Evolutionary conservation across 2,329 filamentous ascomycete genomes (phyloP).

Genomic region (Mollisiaceae sp.): DNA sequence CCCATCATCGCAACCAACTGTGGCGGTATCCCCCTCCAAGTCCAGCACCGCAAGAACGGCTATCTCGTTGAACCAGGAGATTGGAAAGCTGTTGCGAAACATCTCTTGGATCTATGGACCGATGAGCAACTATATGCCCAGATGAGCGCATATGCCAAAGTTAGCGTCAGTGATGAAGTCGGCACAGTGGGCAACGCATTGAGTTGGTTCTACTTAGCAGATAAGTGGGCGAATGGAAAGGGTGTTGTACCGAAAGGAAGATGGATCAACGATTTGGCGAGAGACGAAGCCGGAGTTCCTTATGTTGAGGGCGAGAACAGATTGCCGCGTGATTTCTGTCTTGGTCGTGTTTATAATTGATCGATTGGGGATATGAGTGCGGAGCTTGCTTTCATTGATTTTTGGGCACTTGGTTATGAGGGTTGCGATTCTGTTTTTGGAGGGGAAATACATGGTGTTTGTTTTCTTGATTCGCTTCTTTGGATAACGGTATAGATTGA

Average conservation of each 20-base stretch:
- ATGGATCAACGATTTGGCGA: conserved; percentile 78
- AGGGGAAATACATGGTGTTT: neutral
- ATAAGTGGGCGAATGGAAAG: conserved; percentile 63
- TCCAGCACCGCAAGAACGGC: conserved; percentile 73
- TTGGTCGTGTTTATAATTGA: conserved; percentile 9
- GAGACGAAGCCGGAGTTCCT: conserved; percentile 64
- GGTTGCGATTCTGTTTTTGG: neutral
- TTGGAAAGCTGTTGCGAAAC: conserved; percentile 68
- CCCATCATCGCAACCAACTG: conserved; percentile 77
- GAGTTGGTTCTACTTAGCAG: conserved; percentile 78
- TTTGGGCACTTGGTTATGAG: neutral
- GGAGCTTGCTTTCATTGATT: neutral
- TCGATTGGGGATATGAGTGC: neutral
- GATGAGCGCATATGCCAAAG: conserved; percentile 68
- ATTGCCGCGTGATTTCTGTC: conserved; percentile 53
- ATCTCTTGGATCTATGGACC: conserved; percentile 70
- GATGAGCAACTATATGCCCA: conserved; percentile 66
- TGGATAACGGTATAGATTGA: neutral
- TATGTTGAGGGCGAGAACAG: conserved; percentile 65
- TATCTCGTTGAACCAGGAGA: conserved; percentile 77
- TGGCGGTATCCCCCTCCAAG: conserved; percentile 82
- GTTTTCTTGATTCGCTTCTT: neutral
- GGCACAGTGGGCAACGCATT: conserved; percentile 80
- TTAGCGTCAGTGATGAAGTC: conserved; percentile 79
- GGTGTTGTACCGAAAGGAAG: conserved; percentile 61